These are phyloP conservation scores for Hansfordia pulvinata DNA, from an alignment of 2,329 filamentous ascomycete genomes.

Conservation along the genomic window DNA sequence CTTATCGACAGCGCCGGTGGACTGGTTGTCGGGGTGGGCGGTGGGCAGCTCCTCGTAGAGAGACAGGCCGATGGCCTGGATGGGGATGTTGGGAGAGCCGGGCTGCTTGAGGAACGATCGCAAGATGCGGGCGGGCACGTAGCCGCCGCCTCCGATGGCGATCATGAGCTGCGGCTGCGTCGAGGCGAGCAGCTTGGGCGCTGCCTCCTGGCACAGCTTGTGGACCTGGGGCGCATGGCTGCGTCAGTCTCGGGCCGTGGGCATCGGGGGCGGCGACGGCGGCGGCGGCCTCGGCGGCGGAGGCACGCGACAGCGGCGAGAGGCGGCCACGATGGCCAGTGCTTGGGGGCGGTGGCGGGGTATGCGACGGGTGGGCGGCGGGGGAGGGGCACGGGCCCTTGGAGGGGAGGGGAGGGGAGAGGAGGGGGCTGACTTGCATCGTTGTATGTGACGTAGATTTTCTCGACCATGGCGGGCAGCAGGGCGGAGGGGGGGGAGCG, in stretches of 20 bases:
- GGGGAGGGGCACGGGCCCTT: neutral
- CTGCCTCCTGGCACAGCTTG: conserved; percentile 87
- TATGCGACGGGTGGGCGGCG: neutral
- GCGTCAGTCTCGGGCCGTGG: too few species aligned
- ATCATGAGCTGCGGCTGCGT: conserved; percentile 96
- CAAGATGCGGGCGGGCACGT: conserved; percentile 91
- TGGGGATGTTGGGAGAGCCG: conserved; percentile 85
- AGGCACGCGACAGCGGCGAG: too few species aligned
- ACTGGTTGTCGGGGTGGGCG: conserved; percentile 34
- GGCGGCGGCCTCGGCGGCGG: conserved; percentile 1
- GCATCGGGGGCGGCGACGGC: neutral
- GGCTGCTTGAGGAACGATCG: conserved; percentile 92
- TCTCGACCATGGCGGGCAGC: conserved; percentile 68
- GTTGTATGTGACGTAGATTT: conserved; percentile 85
- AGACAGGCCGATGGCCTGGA: conserved; percentile 96
- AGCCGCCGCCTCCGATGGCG: conserved; percentile 93
- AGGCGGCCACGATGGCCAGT: too few species aligned
- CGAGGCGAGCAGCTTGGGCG: conserved; percentile 64
- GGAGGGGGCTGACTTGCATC: conserved; percentile 45
- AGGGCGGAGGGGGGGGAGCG: conserved; percentile 3
- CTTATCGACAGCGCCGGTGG: conserved; percentile 48
- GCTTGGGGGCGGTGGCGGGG: too few species aligned
- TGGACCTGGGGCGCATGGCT: conserved; percentile 71
- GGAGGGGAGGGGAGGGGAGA: conserved; percentile 6
- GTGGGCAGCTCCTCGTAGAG: conserved; percentile 74